Conservation (phyloP, 2,329 filamentous ascomycete genomes). For the Trichoderma atroviride region DNA sequence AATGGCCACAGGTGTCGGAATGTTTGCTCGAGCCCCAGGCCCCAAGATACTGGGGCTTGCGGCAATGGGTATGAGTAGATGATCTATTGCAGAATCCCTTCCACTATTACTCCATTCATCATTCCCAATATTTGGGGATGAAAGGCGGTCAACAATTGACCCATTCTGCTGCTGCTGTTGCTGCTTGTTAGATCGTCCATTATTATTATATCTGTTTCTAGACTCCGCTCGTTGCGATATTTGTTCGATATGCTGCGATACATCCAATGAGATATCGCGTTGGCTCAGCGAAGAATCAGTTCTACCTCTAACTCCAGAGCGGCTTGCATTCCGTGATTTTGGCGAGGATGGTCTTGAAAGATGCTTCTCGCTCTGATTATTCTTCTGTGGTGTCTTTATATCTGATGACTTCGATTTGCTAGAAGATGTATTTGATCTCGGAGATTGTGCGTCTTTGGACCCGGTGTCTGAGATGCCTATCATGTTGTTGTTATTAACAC, state of each 20-base stretch:
- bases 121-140: conserved; percentile 19
- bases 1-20: neutral
- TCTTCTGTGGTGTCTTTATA: neutral
- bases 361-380: neutral
- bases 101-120: conserved; percentile 21
- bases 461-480: neutral
- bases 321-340: conserved; percentile 44
- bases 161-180: neutral
- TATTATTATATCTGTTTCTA: conserved; percentile 19
- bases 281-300: conserved; percentile 31
- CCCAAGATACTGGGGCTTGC: conserved; percentile 36
- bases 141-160: neutral
- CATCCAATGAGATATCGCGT: conserved; percentile 22
- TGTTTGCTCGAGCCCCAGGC: conserved; percentile 2
- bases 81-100: conserved; percentile 19
- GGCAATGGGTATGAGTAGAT: conserved; percentile 34
- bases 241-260: conserved; percentile 33
- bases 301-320: conserved; percentile 31
- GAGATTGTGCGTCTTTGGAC: conserved; percentile 21
- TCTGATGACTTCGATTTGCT: conserved; percentile 17
- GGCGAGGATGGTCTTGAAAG: conserved; percentile 36
- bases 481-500: neutral
- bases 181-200: neutral
- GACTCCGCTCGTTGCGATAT: conserved; percentile 35
- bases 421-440: conserved; percentile 25